A percentile compares a stretch with the other conserved stretches of the same genome.
Conservation (phyloP, 257 asterid genomes). For the Scutellaria minor region DNA sequence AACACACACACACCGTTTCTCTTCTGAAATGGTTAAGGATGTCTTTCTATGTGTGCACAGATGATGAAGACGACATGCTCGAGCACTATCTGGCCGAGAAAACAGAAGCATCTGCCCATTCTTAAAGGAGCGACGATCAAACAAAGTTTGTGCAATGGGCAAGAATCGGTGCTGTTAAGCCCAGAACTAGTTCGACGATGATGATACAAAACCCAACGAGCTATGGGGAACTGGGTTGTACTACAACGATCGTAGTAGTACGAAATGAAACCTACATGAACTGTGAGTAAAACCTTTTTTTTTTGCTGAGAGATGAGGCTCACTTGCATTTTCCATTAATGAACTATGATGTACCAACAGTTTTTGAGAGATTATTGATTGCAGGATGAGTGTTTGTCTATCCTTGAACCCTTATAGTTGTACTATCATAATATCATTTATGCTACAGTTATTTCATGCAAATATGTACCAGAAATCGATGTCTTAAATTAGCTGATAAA, state of each 20-base stretch:
- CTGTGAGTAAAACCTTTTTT: conserved; percentile 12
- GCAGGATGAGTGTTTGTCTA: neutral
- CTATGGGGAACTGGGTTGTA: neutral
- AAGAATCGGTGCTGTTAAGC: conserved; percentile 2
- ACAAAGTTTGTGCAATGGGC: neutral
- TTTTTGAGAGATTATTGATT: conserved; percentile 24
- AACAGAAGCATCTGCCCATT: conserved; percentile 51
- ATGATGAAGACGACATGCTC: conserved; percentile 94
- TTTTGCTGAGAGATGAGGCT: conserved; percentile 31
- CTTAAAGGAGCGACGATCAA: conserved; percentile 36
- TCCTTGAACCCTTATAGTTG: neutral
- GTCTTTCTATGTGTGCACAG: conserved; percentile 39
- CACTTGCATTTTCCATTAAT: neutral
- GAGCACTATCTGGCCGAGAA: conserved; percentile 95
- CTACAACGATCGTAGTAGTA: neutral
- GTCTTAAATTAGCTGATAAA: neutral
- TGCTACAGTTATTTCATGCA: neutral
- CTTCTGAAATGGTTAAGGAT: neutral
- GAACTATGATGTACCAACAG: conserved; percentile 28
- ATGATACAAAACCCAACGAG: conserved; percentile 16
- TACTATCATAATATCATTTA: neutral
- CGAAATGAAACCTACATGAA: conserved; percentile 2
- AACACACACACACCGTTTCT: neutral
- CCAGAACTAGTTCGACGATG: conserved; percentile 22
- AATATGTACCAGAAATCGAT: conserved; percentile 8